Evolutionary conservation across 148 eudicot genomes (phyloP).

Genomic region (Persicaria tinctoria): DNA sequence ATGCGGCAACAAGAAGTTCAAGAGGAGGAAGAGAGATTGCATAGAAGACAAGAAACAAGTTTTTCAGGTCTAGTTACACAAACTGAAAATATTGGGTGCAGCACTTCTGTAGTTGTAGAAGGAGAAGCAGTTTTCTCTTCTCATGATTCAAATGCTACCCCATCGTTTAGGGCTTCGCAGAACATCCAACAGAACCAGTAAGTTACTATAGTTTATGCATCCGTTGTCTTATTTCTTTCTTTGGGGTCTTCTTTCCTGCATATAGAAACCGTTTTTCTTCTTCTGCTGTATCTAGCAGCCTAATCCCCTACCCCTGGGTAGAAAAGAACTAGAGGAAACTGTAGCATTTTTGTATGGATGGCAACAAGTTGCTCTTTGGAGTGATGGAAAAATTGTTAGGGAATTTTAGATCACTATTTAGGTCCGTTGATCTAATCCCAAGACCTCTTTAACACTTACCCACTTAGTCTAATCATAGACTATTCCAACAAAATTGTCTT

Average conservation of each 20-base stretch:
- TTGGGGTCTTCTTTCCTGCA: not conserved
- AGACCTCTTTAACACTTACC: too few relatives aligned
- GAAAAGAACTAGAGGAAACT: not conserved
- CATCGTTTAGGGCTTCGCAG: constrained; percentile 38
- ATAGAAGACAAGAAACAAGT: constrained; percentile 37
- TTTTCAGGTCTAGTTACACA: constrained; percentile 37
- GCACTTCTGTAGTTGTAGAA: constrained; percentile 58
- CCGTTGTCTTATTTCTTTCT: not conserved
- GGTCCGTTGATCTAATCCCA: too few relatives aligned
- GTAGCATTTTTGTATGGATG: not conserved
- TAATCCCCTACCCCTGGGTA: not conserved
- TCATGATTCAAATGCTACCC: constrained; percentile 31
- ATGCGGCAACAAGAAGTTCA: constrained; percentile 81
- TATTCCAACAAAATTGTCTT: too few relatives aligned
- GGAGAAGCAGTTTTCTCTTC: constrained; percentile 46
- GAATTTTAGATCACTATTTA: too few relatives aligned
- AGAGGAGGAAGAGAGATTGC: constrained; percentile 71
- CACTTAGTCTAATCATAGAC: too few relatives aligned
- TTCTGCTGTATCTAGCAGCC: not conserved
- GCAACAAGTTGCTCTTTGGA: not conserved
- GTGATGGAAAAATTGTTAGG: not conserved
- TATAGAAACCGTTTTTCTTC: not conserved
- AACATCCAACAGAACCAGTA: constrained; percentile 66
- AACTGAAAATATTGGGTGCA: constrained; percentile 38
- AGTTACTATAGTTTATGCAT: not conserved